phyloP scores from a whole-genome alignment of 306 rosid species.

The Quillaja saponaria region DNA sequence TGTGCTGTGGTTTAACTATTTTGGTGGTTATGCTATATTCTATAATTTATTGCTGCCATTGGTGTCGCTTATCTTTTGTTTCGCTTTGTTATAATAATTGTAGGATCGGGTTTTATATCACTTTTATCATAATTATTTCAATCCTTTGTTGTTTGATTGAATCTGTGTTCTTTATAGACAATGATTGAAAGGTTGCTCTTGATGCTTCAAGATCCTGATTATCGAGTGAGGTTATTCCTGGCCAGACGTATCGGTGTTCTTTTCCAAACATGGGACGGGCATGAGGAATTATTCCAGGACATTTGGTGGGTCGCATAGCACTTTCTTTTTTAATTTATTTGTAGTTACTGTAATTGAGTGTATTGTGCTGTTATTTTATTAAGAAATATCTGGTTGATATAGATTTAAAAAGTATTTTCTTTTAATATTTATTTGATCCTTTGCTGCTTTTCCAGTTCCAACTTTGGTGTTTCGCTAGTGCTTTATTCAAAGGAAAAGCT shows the following conservation, averaged over 20 bases:
- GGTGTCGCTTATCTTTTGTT: no score
- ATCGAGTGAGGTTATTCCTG: conserved; percentile 76
- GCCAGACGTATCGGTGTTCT: conserved; percentile 78
- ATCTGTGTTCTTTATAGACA: conserved; percentile 53
- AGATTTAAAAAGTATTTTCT: no score
- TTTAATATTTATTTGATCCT: not conserved
- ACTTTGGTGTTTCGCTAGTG: conserved; percentile 78
- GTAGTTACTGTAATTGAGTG: conserved; percentile 1
- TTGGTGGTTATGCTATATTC: no score
- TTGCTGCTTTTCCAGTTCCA: conserved; percentile 53
- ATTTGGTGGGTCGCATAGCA: conserved; percentile 65
- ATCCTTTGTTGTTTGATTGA: no score
- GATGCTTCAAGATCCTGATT: conserved; percentile 79
- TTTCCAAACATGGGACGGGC: conserved; percentile 97
- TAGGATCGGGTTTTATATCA: no score
- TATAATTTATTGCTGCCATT: no score
- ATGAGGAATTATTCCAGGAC: conserved; percentile 83
- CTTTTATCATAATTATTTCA: no score
- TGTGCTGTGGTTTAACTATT: no score
- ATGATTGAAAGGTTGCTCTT: conserved; percentile 67
- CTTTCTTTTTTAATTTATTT: conserved; percentile 1
- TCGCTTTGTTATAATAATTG: no score
- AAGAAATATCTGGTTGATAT: no score
- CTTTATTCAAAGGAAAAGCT: conserved; percentile 57
- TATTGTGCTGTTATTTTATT: no score